phyloP scores from a whole-genome alignment of 2,329 filamentous ascomycete species.

The Fusarium compactum region DNA sequence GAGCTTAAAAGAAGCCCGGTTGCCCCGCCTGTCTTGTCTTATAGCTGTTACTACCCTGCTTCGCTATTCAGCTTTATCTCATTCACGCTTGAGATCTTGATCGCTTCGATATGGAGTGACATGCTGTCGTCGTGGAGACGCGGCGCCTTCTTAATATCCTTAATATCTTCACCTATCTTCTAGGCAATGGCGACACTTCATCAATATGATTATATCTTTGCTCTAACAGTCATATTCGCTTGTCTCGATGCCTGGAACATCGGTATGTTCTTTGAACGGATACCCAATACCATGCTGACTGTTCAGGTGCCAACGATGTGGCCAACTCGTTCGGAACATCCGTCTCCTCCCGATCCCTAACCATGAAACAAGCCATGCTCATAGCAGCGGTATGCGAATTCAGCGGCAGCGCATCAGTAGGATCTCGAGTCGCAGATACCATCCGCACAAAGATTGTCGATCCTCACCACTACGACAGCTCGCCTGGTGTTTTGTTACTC shows the following conservation, averaged over 20 bases:
- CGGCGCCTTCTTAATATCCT: not conserved
- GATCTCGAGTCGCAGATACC: conserved; percentile 70
- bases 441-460: conserved; percentile 67
- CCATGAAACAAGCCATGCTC: conserved; percentile 70
- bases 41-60: not conserved
- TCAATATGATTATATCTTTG: conserved; percentile 69
- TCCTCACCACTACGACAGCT: conserved; percentile 63
- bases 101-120: conserved; percentile 36
- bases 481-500: conserved; percentile 65
- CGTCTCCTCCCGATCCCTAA: conserved; percentile 76
- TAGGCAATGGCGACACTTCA: conserved; percentile 54
- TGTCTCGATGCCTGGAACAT: conserved; percentile 72
- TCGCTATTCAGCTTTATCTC: conserved; percentile 3
- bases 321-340: conserved; percentile 81
- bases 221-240: conserved; percentile 66
- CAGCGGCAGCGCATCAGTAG: conserved; percentile 69
- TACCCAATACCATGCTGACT: conserved; percentile 11
- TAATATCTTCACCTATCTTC: not conserved
- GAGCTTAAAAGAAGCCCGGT: conserved; percentile 4
- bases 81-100: conserved; percentile 20
- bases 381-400: conserved; percentile 72
- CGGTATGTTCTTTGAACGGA: conserved; percentile 51
- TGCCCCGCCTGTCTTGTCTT: conserved; percentile 1
- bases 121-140: conserved; percentile 35
- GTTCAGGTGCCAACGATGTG: conserved; percentile 72